Evolutionary conservation across 768 basidiomycete species (phyloP), one percentile per base, ranked within the genome.

Genomic region (Piloderma croceum): DNA sequence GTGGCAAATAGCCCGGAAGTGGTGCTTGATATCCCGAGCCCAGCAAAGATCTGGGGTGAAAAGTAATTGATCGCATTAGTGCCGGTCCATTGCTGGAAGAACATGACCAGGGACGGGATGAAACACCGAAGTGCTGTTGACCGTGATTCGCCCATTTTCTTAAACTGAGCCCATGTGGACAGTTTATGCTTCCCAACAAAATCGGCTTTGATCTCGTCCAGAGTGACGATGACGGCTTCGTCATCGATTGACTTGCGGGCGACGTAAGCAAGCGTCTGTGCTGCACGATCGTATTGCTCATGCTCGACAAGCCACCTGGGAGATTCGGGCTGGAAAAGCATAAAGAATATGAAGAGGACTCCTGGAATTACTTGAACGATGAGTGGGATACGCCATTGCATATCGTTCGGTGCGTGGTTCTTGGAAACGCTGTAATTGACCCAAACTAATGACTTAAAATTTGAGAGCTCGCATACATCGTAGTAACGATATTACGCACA

Each of bases 61-160:
- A 68, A 78, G 47, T 77, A 77, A 49, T 74, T 74, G 49, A 77
- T 71, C 3, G 73, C 65, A 45, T 77, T 76, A 10, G 71, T 71
- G 11, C 76, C 76, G 0, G 70, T 75, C 67, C 71, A 73, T 52
- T 76, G 64, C 44, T 65, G 69, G 51, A 67, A 69, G 44, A 71
- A 60, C 67, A 74, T 73, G 44, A 72, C 59, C 19, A 73, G 47
- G 1, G 69, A 62, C 4, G 72, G 70, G 15, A 73, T 71, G 36
- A 69, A 63, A 17, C 64, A 69, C 23, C 69, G 60, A n/a, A 73
- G 42, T 0, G 64, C 63, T n/a, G 64, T 70, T 3, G 51, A 42
- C n/a, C 57, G 61, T 5, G 65, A 69, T 43, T 70, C 69, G 34
- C 63, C 67, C 67, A 75, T 73, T 45, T 59, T 60, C 13, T 35